Evolutionary conservation across 345 rosid species (phyloP).

Genomic region (Kernera saxatilis): DNA sequence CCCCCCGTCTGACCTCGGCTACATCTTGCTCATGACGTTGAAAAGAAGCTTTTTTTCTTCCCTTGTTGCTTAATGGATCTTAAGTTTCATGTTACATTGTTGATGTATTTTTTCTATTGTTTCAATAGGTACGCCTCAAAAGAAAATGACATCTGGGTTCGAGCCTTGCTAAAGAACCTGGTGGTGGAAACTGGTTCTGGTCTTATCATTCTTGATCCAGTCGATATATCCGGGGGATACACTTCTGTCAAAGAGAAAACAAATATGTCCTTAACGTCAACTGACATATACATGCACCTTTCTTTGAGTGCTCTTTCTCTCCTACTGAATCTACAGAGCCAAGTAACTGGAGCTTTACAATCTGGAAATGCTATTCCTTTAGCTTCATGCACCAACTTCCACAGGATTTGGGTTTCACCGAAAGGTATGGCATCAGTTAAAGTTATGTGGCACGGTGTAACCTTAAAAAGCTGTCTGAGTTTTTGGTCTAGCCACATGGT

Average conservation of each 20-base stretch:
- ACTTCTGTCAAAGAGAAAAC: constrained; percentile 90
- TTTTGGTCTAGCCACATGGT: constrained; percentile 4
- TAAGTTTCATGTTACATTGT: neutral
- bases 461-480: neutral
- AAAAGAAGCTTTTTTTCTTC: neutral
- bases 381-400: constrained; percentile 80
- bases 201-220: constrained; percentile 82
- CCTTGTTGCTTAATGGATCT: constrained; percentile 2
- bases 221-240: constrained; percentile 86
- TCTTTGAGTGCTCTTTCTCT: constrained; percentile 87
- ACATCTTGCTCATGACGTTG: constrained; percentile 7
- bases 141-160: constrained; percentile 92
- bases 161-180: constrained; percentile 78
- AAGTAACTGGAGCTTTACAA: constrained; percentile 73
- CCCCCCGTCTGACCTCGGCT: neutral
- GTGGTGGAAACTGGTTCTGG: constrained; percentile 96
- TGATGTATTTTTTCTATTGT: constrained; percentile 8
- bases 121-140: constrained; percentile 81
- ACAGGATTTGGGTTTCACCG: constrained; percentile 79
- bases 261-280: constrained; percentile 72
- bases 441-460: constrained; percentile 14
- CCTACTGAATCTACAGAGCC: constrained; percentile 76
- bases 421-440: constrained; percentile 53
- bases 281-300: constrained; percentile 82
- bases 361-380: constrained; percentile 83